Percentiles rank a stretch among this genome's conserved stretches.
These are phyloP conservation scores for Hypoxylon sp. DNA, from an alignment of 2,329 filamentous ascomycete species.

Conservation along the genomic window DNA sequence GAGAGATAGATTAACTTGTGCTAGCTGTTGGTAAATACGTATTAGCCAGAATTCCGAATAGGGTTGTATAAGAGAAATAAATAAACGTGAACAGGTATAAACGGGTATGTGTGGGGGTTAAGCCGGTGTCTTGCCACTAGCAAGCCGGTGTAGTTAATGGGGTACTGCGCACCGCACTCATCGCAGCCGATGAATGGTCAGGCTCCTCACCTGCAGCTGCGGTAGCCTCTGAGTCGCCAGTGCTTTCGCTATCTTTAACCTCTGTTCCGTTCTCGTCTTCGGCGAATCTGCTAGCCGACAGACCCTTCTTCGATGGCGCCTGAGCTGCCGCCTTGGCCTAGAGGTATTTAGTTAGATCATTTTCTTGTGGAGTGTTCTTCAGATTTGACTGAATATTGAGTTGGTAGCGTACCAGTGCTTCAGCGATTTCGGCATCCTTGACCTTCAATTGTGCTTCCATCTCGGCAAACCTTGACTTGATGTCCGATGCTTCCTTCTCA, in stretches of 20 bases:
- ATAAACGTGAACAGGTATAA: slow-evolving; percentile 7
- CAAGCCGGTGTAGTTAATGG: slow-evolving; percentile 58
- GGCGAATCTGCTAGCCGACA: slow-evolving; percentile 70
- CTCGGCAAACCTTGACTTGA: slow-evolving; percentile 55
- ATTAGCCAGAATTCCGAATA: slow-evolving; percentile 43
- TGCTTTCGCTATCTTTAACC: slow-evolving; percentile 55
- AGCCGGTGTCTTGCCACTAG: slow-evolving; percentile 49
- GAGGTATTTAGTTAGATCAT: slow-evolving; percentile 28
- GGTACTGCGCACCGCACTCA: slow-evolving; percentile 75
- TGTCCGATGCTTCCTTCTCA: slow-evolving; percentile 53
- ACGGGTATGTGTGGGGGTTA: slow-evolving; percentile 37
- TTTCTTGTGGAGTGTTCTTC: slow-evolving; percentile 18
- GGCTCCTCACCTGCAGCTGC: slow-evolving; percentile 72
- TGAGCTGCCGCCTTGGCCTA: slow-evolving; percentile 63
- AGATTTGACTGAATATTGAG: slow-evolving; percentile 3
- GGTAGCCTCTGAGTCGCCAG: slow-evolving; percentile 53
- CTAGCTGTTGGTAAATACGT: slow-evolving; percentile 56
- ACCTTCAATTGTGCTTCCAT: slow-evolving; percentile 63
- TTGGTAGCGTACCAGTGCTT: slow-evolving; percentile 66
- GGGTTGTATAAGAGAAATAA: slow-evolving; percentile 1
- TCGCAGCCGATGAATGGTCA: slow-evolving; percentile 75
- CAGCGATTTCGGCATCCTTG: slow-evolving; percentile 74
- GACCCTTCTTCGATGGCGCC: slow-evolving; percentile 63
- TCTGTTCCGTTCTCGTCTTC: slow-evolving; percentile 56
- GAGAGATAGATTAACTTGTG: slow-evolving; percentile 61